Base-by-base conservation (phyloP, 352 stramenopile genomes). In the Pythium angustatum region DNA sequence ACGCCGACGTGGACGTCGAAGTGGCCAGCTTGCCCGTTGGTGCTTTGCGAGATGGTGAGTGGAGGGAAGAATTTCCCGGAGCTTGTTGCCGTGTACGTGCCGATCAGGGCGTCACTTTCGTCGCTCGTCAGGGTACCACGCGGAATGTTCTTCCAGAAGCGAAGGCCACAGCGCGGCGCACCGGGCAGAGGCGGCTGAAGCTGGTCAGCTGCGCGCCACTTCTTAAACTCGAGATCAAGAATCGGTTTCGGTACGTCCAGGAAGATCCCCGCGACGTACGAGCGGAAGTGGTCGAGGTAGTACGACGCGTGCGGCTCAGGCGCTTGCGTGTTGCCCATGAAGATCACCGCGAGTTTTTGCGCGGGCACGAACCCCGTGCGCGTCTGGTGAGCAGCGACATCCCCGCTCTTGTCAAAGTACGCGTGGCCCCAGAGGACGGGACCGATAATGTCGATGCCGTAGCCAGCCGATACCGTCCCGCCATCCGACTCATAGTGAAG, bases 401-500 rank as follows among this genome's bases (percentile, higher is more conserved):
- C 83, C 2, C 79, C 80, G 30, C 78, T 79, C 62, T 91, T 91
- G 67, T 91, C 83, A 22, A 75, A 73, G 57, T 91, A 90, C 30
- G 78, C 73, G 55, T 87, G 75, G 5, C 83, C 83, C 78, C 78
- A 89, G 45, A 87, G 72, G 0, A 71, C 79, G 14, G 77, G 66
- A 0, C 72, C 76, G 50, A 87, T 63, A 54, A 78, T 81, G 48
- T 91, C 83, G 45, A 91, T 79, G 17, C 80, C 83, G 27, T 91
- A 91, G 5, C 83, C 83, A 5, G 80, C 78, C 2, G 77, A 65
- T 14, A 90, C 62, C 5, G 76, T 81, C 41, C 77, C 72, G 24
- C 80, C 83, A 5, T 91, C 81, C 0, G 68, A 58, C 0, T 68
- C 63, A 56, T 69, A 85, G n/a, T 84, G 73, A 15, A 87, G 72